Percentiles rank a stretch among this genome's conserved stretches.
These are phyloP conservation scores for Rhizopus delemar DNA, from an alignment of 371 early-diverging fungal genomes.

Conservation along the genomic window DNA sequence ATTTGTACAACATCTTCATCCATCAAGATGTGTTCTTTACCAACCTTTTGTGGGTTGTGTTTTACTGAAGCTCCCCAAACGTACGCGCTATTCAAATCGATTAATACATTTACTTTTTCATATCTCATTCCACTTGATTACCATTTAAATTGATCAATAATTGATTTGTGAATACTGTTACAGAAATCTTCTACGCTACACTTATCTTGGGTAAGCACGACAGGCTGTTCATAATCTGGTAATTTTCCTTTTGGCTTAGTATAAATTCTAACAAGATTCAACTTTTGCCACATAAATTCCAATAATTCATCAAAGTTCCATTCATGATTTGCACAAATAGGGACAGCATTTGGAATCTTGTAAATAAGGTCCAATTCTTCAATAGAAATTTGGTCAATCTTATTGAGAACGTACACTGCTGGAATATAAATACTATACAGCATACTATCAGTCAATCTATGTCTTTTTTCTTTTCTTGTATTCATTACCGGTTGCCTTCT, in stretches of 20 bases:
- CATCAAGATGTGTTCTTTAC: constrained; percentile 90
- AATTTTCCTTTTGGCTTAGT: constrained; percentile 98
- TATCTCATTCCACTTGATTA: constrained; percentile 28
- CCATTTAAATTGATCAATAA: constrained; percentile 95
- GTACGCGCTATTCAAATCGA: constrained; percentile 67
- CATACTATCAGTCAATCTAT: neutral
- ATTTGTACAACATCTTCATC: constrained; percentile 99
- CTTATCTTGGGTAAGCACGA: constrained; percentile 82
- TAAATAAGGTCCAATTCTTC: constrained; percentile 94
- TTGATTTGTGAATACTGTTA: constrained; percentile 96
- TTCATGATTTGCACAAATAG: constrained; percentile 95
- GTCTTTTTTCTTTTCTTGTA: neutral
- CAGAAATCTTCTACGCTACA: constrained; percentile 95
- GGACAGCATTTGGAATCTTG: constrained; percentile 98
- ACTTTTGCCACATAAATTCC: constrained; percentile 92
- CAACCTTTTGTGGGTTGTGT: constrained; percentile 99
- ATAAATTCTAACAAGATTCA: constrained; percentile 82
- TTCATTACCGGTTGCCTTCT: constrained; percentile 50
- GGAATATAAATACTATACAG: constrained; percentile 70
- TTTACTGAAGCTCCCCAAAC: constrained; percentile 99
- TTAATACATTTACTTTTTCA: neutral
- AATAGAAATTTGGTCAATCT: constrained; percentile 93
- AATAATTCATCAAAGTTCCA: constrained; percentile 99
- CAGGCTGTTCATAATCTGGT: constrained; percentile 97
- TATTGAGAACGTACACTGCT: constrained; percentile 92